Evolutionary conservation across 1,139 yeast genomes (phyloP).

Genomic region (Saccharomyces hybrid): DNA sequence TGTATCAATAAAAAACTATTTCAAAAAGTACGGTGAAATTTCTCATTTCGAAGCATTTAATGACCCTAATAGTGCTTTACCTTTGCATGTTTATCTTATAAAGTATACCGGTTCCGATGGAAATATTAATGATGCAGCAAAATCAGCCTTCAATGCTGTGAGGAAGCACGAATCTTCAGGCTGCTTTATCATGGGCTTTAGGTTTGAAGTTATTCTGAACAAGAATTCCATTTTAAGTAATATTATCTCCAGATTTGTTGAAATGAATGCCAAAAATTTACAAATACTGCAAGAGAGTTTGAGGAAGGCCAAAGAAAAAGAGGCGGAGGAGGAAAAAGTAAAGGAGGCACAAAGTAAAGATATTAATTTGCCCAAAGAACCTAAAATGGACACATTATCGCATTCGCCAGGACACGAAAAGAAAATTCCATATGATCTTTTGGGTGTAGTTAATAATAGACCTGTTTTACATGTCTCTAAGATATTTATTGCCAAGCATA

Average conservation of each 20-base stretch:
- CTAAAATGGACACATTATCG: background rate
- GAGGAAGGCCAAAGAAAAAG: slow-evolving; percentile 11
- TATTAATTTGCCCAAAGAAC: background rate
- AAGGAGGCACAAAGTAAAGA: slow-evolving; percentile 1
- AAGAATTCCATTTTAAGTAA: slow-evolving; percentile 15
- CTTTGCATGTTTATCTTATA: slow-evolving; percentile 65
- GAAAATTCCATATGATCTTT: slow-evolving; percentile 42
- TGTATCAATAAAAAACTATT: slow-evolving; percentile 40
- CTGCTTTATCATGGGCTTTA: slow-evolving; percentile 34
- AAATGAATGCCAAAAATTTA: slow-evolving; percentile 18
- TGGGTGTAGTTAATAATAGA: slow-evolving; percentile 42
- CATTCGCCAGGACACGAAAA: slow-evolving; percentile 8
- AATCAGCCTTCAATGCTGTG: slow-evolving; percentile 36
- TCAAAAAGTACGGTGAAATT: slow-evolving; percentile 56
- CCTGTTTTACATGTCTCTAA: slow-evolving; percentile 46
- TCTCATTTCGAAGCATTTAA: slow-evolving; percentile 50
- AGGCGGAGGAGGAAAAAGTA: slow-evolving; percentile 6
- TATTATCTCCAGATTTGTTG: slow-evolving; percentile 22
- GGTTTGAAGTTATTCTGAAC: slow-evolving; percentile 23
- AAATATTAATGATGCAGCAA: slow-evolving; percentile 37
- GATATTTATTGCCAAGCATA: slow-evolving; percentile 19
- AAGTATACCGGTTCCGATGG: slow-evolving; percentile 51
- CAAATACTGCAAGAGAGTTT: slow-evolving; percentile 12
- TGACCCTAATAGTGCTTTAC: slow-evolving; percentile 74
- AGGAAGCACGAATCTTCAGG: slow-evolving; percentile 29